These are phyloP conservation scores for Solidago caesia DNA, from an alignment of 129 eudicot species.

Conservation along the genomic window DNA sequence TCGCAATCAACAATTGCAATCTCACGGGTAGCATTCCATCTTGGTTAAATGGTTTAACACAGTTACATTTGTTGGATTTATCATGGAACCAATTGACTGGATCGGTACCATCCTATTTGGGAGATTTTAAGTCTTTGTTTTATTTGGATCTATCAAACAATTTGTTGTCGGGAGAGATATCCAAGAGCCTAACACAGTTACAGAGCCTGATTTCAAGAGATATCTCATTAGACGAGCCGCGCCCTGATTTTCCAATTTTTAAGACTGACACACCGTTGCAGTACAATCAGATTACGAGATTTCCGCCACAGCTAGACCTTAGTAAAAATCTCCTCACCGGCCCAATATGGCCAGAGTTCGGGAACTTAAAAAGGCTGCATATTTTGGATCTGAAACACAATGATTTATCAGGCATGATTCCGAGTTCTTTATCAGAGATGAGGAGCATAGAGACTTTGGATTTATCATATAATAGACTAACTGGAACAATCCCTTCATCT, in stretches of 20 bases:
- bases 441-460: constrained; percentile 54
- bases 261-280: too few species aligned
- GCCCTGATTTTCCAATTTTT: too few species aligned
- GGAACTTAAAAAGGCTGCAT: constrained; percentile 47
- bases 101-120: constrained; percentile 37
- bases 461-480: constrained; percentile 46
- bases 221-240: too few species aligned
- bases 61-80: constrained; percentile 57
- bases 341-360: constrained; percentile 63
- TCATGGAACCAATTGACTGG: constrained; percentile 58
- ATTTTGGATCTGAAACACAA: constrained; percentile 51
- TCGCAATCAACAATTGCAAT: constrained; percentile 55
- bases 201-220: too few species aligned
- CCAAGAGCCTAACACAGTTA: too few species aligned
- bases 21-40: constrained; percentile 57
- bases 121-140: too few species aligned
- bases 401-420: constrained; percentile 54
- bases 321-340: constrained; percentile 52
- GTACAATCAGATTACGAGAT: constrained; percentile 28
- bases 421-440: constrained; percentile 52
- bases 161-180: too few species aligned
- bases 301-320: constrained; percentile 58
- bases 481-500: constrained; percentile 54
- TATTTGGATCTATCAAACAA: too few species aligned
- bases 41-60: constrained; percentile 45